Conservation (phyloP, 331 rosid genomes). For the Pyrus hybrid region DNA sequence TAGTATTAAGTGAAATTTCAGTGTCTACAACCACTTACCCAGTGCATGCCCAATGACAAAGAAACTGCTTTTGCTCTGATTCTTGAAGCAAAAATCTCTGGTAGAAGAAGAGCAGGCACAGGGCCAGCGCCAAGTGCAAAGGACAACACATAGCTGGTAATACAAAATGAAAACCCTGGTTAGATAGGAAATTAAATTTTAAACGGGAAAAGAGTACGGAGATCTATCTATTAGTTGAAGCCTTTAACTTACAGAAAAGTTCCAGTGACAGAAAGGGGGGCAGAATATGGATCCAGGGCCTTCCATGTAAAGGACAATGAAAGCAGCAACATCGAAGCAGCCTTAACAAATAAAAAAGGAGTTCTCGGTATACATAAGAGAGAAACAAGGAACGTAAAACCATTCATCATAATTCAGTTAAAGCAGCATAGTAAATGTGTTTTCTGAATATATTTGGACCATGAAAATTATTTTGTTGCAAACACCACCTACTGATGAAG, state of each 20-base stretch:
- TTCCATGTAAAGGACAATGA: conserved; percentile 82
- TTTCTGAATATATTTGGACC: neutral
- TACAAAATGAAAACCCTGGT: neutral
- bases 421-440: conserved; percentile 1
- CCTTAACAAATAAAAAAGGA: conserved; percentile 33
- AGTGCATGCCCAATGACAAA: conserved; percentile 87
- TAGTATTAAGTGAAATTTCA: neutral
- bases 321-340: conserved; percentile 94
- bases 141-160: conserved; percentile 81
- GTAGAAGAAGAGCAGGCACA: conserved; percentile 97
- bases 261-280: conserved; percentile 78
- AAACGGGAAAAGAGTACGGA: neutral
- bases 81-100: conserved; percentile 94
- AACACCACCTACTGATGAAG: neutral
- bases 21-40: conserved; percentile 52
- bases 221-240: neutral
- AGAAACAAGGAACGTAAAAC: neutral
- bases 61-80: conserved; percentile 96
- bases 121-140: conserved; percentile 99
- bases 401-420: neutral
- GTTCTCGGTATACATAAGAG: neutral
- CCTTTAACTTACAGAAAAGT: conserved; percentile 77
- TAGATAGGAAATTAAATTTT: neutral
- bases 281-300: conserved; percentile 70
- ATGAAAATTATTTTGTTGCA: neutral